Evolutionary conservation across 345 rosid species (phyloP).

Genomic region (Populus alba): DNA sequence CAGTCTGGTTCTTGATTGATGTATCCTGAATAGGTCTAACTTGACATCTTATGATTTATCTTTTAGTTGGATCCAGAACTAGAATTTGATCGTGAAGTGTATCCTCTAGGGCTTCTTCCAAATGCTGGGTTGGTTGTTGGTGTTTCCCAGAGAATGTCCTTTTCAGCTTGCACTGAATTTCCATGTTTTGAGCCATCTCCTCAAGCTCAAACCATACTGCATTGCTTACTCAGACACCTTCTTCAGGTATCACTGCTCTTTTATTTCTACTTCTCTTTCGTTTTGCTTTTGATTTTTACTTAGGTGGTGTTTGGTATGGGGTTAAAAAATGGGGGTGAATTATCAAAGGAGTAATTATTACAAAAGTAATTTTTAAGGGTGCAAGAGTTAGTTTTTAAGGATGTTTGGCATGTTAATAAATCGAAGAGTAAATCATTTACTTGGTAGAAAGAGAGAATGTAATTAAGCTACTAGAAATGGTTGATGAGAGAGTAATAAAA

Average conservation of each 20-base stretch:
- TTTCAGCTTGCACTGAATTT: slow-evolving; percentile 95
- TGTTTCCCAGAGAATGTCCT: slow-evolving; percentile 91
- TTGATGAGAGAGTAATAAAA: background rate
- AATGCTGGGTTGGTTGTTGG: slow-evolving; percentile 95
- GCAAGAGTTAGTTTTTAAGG: background rate
- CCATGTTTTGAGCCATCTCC: slow-evolving; percentile 99
- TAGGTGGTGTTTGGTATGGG: background rate
- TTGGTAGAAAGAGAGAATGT: background rate
- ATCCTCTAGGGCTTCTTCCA: slow-evolving; percentile 95
- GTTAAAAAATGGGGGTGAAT: background rate
- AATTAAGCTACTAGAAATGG: background rate
- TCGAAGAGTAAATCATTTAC: background rate
- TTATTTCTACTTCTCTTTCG: background rate
- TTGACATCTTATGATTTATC: slow-evolving; percentile 11
- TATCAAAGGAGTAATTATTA: background rate
- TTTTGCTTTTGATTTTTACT: background rate
- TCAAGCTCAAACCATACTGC: slow-evolving; percentile 95
- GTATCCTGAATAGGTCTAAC: slow-evolving; percentile 14
- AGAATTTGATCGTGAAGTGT: slow-evolving; percentile 96
- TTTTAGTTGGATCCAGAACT: slow-evolving; percentile 93
- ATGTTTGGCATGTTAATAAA: background rate
- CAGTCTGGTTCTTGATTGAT: slow-evolving; percentile 11
- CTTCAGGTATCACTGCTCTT: slow-evolving; percentile 69
- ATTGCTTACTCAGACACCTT: slow-evolving; percentile 94
- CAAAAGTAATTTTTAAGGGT: background rate